A percentile compares a stretch with the other conserved stretches of the same genome.
Conservation (phyloP, 2,329 filamentous ascomycete species). For the Colletotrichum sp. region DNA sequence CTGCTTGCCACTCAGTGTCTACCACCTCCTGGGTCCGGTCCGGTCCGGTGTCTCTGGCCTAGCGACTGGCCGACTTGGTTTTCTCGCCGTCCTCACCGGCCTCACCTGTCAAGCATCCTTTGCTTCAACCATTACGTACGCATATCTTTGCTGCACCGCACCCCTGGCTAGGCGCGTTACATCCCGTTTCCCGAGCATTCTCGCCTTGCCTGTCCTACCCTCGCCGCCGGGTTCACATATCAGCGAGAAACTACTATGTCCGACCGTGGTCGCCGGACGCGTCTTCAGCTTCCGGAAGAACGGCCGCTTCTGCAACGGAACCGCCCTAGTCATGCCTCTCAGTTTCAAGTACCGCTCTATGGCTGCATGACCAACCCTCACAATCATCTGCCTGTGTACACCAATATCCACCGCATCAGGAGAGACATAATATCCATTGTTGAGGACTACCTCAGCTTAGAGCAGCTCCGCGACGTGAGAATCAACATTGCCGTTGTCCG, state of each 20-base stretch:
- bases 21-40: not conserved
- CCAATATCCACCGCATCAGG: conserved; percentile 75
- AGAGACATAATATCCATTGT: conserved; percentile 68
- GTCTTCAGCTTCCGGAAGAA: conserved; percentile 23
- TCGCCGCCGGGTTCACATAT: not conserved
- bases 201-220: not conserved
- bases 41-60: not conserved
- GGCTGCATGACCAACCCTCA: conserved; percentile 64
- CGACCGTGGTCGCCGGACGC: conserved; percentile 16
- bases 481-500: conserved; percentile 83
- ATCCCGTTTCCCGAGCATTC: not conserved
- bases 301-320: conserved; percentile 41
- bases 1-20: not conserved
- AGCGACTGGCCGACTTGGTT: not conserved
- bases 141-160: not conserved
- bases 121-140: not conserved
- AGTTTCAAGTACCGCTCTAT: conserved; percentile 47
- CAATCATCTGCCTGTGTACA: conserved; percentile 73
- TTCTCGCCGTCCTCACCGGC: not conserved
- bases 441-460: conserved; percentile 68
- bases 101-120: not conserved
- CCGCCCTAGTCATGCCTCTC: conserved; percentile 38
- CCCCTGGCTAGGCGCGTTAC: not conserved
- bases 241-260: conserved; percentile 21
- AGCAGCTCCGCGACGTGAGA: conserved; percentile 79